phyloP scores from a whole-genome alignment of 805 yeast species.

The Wilhelminamyces savonicus region DNA sequence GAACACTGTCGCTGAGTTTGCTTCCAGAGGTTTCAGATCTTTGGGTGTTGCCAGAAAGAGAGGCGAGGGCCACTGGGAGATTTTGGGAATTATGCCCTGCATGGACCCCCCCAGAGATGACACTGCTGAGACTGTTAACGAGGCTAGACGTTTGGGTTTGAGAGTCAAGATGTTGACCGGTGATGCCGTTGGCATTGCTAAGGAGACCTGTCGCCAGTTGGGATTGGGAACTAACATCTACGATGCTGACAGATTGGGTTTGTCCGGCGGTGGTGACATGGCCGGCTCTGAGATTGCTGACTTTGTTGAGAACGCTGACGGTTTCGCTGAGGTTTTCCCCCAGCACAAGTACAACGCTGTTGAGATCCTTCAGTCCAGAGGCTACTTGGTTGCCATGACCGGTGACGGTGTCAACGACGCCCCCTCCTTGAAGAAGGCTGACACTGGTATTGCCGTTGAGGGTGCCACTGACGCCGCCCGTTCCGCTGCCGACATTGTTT shows the following conservation, averaged over 20 bases:
- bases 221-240: slow-evolving; percentile 95
- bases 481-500: slow-evolving; percentile 95
- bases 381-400: slow-evolving; percentile 97
- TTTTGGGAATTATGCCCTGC: slow-evolving; percentile 96
- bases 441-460: slow-evolving; percentile 92
- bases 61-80: slow-evolving; percentile 98
- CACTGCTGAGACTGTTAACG: slow-evolving; percentile 89
- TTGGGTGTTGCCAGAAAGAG: slow-evolving; percentile 98
- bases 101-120: slow-evolving; percentile 99
- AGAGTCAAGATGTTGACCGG: slow-evolving; percentile 98
- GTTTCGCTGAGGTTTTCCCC: slow-evolving; percentile 98
- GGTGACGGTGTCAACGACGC: slow-evolving; percentile 99
- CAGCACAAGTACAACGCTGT: slow-evolving; percentile 96
- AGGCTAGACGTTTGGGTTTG: slow-evolving; percentile 86
- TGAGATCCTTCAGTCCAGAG: slow-evolving; percentile 91
- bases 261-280: slow-evolving; percentile 88
- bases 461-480: slow-evolving; percentile 97
- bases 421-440: slow-evolving; percentile 90
- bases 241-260: slow-evolving; percentile 95
- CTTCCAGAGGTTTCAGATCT: slow-evolving; percentile 97
- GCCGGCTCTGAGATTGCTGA: slow-evolving; percentile 97
- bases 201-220: slow-evolving; percentile 96
- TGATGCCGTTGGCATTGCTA: slow-evolving; percentile 98
- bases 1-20: slow-evolving; percentile 96
- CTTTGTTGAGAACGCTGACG: slow-evolving; percentile 95